A percentile compares a stretch with the other conserved stretches of the same genome.
Conservation (phyloP, 108 stramenopile genomes). For the Mediolabrus comicus region DNA sequence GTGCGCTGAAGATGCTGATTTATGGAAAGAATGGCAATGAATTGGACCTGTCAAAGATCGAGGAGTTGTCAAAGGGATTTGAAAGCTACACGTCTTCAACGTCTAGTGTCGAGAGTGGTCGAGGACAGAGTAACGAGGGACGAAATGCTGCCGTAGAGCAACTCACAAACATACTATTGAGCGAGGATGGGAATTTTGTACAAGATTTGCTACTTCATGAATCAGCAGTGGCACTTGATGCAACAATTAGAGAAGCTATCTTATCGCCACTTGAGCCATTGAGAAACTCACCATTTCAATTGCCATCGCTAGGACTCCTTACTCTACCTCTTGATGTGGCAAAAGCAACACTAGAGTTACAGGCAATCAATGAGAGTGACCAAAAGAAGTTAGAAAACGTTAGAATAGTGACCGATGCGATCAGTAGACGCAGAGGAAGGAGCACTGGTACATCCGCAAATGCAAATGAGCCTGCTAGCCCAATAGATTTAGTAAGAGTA, state of each 20-base stretch:
- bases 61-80: slow-evolving; percentile 60
- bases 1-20: slow-evolving; percentile 55
- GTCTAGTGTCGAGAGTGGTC: slow-evolving; percentile 31
- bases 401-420: slow-evolving; percentile 32
- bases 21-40: slow-evolving; percentile 46
- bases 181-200: slow-evolving; percentile 44
- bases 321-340: slow-evolving; percentile 24
- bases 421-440: slow-evolving; percentile 13
- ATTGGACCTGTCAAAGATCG: slow-evolving; percentile 39
- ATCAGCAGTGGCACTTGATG: slow-evolving; percentile 44
- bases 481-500: slow-evolving; percentile 2
- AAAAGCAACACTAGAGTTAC: slow-evolving; percentile 18
- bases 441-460: slow-evolving; percentile 10
- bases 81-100: slow-evolving; percentile 55
- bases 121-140: slow-evolving; percentile 26
- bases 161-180: slow-evolving; percentile 41
- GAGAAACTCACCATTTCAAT: slow-evolving; percentile 1
- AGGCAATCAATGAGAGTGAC: slow-evolving; percentile 16
- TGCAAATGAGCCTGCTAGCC: background rate
- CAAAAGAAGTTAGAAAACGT: slow-evolving; percentile 27
- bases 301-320: slow-evolving; percentile 5
- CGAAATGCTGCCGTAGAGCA: slow-evolving; percentile 37
- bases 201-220: slow-evolving; percentile 48
- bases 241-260: slow-evolving; percentile 35
- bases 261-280: slow-evolving; percentile 34